Conservation (phyloP, 345 rosid genomes). For the Laguncularia racemosa region DNA sequence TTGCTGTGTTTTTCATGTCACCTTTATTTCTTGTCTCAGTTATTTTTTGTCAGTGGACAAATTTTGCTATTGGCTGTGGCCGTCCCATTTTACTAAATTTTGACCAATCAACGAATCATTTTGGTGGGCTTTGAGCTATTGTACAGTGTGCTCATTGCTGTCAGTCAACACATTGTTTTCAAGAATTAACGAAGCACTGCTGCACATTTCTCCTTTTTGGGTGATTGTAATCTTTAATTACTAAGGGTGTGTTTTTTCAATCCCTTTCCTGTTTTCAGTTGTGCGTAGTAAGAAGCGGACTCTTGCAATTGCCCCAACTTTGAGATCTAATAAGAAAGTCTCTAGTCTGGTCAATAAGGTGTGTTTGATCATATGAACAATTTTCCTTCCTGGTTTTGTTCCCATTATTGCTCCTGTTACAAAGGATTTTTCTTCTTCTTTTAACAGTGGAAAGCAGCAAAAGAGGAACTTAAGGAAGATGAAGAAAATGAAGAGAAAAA, state of each 20-base stretch:
- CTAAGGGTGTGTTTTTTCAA: neutral
- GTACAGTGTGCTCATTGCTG: too few relatives aligned
- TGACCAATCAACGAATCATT: too few relatives aligned
- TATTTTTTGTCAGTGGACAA: too few relatives aligned
- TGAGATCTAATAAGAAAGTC: conserved; percentile 90
- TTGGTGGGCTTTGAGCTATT: too few relatives aligned
- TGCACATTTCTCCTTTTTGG: neutral
- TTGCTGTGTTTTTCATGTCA: too few relatives aligned
- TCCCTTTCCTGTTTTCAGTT: conserved; percentile 29
- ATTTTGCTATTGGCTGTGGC: too few relatives aligned
- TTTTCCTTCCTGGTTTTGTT: conserved; percentile 3
- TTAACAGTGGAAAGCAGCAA: conserved; percentile 94
- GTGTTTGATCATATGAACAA: conserved; percentile 5
- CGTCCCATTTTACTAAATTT: too few relatives aligned
- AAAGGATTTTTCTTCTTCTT: neutral
- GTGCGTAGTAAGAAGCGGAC: conserved; percentile 69
- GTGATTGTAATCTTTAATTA: neutral
- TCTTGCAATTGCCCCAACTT: conserved; percentile 55
- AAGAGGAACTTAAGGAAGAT: conserved; percentile 78
- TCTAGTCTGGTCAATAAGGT: conserved; percentile 97
- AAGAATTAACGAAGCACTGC: too few relatives aligned
- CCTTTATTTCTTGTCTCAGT: too few relatives aligned
- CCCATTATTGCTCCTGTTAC: neutral
- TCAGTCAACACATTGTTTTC: too few relatives aligned
- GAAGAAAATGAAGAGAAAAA: conserved; percentile 75